These are phyloP conservation scores for Musa itinerans DNA, from an alignment of 176 grass and related monocot species.

Conservation along the genomic window DNA sequence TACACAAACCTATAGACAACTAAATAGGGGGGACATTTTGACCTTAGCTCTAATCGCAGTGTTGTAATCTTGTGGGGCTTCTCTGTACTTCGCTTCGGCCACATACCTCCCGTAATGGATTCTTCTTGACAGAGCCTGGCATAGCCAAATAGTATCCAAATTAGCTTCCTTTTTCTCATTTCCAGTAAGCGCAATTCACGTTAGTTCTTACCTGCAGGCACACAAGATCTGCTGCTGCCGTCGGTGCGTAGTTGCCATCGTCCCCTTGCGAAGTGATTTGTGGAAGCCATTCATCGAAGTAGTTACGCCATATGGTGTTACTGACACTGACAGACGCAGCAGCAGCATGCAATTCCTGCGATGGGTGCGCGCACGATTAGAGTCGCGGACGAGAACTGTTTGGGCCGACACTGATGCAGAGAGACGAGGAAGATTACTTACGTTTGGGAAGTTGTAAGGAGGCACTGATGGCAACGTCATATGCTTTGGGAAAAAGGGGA, in stretches of 20 bases:
- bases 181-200: too few relatives aligned
- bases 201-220: slow-evolving; percentile 15
- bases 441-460: slow-evolving; percentile 17
- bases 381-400: neutral
- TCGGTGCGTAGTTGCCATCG: slow-evolving; percentile 17
- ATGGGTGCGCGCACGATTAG: neutral
- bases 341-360: slow-evolving; percentile 16
- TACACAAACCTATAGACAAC: neutral
- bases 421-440: neutral
- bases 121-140: slow-evolving; percentile 22
- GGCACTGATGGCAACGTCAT: slow-evolving; percentile 4
- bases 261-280: slow-evolving; percentile 7
- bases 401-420: neutral
- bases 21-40: neutral
- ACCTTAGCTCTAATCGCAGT: slow-evolving; percentile 18
- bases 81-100: slow-evolving; percentile 22
- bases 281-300: slow-evolving; percentile 10
- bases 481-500: slow-evolving; percentile 12
- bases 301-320: slow-evolving; percentile 4
- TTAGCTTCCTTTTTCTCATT: too few relatives aligned
- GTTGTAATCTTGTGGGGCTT: slow-evolving; percentile 13
- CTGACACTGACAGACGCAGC: slow-evolving; percentile 20
- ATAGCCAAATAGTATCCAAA: neutral
- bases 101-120: slow-evolving; percentile 26
- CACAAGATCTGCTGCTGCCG: slow-evolving; percentile 12